phyloP scores from a whole-genome alignment of 2,329 filamentous ascomycete genomes.

The Hymenoscyphus salicellus region DNA sequence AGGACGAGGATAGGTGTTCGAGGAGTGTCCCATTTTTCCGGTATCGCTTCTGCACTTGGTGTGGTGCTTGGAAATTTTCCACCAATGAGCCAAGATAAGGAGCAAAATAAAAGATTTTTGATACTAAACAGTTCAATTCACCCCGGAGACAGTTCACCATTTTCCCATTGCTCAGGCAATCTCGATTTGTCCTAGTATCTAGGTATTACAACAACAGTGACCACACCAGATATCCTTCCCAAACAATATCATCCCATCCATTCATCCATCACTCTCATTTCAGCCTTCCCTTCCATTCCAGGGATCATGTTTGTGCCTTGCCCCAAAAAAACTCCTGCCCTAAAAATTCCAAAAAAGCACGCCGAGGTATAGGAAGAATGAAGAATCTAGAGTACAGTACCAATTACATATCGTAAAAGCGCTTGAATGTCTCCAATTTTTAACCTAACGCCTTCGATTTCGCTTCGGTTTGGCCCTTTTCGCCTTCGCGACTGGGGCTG shows the following conservation, averaged over 20 bases:
- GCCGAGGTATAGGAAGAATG: constrained; percentile 5
- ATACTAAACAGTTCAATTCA: background rate
- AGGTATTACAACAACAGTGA: constrained; percentile 3
- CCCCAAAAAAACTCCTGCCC: constrained; percentile 9
- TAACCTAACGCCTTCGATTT: constrained; percentile 17
- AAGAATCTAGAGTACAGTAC: constrained; percentile 28
- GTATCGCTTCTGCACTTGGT: background rate
- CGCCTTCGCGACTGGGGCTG: constrained; percentile 21
- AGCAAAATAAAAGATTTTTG: background rate
- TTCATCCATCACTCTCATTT: background rate
- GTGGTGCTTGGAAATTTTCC: background rate
- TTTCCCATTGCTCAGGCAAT: background rate
- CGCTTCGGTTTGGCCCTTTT: constrained; percentile 31
- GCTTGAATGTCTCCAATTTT: background rate
- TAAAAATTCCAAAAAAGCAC: constrained; percentile 1
- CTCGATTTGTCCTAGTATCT: background rate
- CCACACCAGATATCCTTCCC: background rate
- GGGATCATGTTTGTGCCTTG: constrained; percentile 6
- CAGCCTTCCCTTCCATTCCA: no score
- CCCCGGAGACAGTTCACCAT: background rate
- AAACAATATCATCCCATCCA: background rate
- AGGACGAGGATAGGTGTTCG: background rate
- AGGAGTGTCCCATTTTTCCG: background rate
- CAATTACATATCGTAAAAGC: constrained; percentile 21
- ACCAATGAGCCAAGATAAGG: no score